A percentile compares a stretch with the other conserved stretches of the same genome.
phyloP scores from a whole-genome alignment of 805 yeast species.

The Pichia phayaonensis region DNA sequence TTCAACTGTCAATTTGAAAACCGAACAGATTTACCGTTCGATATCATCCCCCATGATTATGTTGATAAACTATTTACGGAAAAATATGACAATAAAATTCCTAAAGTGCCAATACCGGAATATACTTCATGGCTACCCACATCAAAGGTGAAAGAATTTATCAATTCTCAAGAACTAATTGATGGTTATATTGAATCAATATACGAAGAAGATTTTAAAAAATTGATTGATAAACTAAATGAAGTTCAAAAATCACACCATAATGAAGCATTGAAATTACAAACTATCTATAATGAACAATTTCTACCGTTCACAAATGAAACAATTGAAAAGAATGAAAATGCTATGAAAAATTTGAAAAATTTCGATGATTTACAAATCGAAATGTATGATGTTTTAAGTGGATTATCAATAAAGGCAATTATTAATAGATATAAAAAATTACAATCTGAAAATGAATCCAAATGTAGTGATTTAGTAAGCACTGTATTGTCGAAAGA shows the following conservation, averaged over 20 bases:
- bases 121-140: constrained; percentile 20
- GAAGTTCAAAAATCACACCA: constrained; percentile 33
- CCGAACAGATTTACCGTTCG: constrained; percentile 1
- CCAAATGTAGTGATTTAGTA: constrained; percentile 10
- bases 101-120: constrained; percentile 13
- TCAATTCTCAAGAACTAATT: constrained; percentile 12
- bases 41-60: not conserved
- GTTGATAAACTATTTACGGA: not conserved
- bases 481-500: constrained; percentile 12
- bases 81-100: not conserved
- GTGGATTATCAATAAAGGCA: constrained; percentile 29
- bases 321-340: not conserved
- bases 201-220: constrained; percentile 11
- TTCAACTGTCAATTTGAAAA: not conserved
- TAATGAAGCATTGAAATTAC: constrained; percentile 21
- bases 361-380: constrained; percentile 20
- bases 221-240: constrained; percentile 15
- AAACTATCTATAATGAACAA: constrained; percentile 19
- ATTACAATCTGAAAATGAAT: constrained; percentile 25
- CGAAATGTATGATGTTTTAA: constrained; percentile 24
- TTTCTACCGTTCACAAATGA: constrained; percentile 6
- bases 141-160: constrained; percentile 16
- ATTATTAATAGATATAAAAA: constrained; percentile 28
- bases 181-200: constrained; percentile 15
- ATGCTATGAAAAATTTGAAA: constrained; percentile 6